Evolutionary conservation across 2,329 filamentous ascomycete species (phyloP), one percentile per base, ranked within the genome.

Genomic region (Fusarium brachygibbosum): DNA sequence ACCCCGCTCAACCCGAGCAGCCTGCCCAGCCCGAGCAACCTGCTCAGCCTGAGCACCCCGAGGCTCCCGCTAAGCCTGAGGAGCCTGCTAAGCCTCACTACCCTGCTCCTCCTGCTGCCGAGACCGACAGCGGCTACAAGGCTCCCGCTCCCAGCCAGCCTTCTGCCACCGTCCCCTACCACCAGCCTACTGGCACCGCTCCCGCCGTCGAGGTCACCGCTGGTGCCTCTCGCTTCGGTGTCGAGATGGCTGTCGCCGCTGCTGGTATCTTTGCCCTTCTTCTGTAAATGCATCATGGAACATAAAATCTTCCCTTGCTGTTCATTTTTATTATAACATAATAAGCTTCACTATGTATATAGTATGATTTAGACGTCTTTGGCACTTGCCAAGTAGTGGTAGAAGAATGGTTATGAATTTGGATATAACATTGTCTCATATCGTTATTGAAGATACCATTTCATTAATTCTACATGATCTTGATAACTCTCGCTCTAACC

Each of bases 251-350:
- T 46, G 76, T 74, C 50, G 76, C 72, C 44, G 76, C 76, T 21
- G 77, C 72, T 32, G 79, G 75, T 73, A 59, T 79, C 46, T 74
- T 74, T 46, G 78, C 73, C 37, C 53, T 80, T 67, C 71, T 79
- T 52, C 69, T 81, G 66, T 80, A 79, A 77, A 74, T 63, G 65
- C 49, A 50, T 63, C 45, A 59, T 40, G 69, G 63, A 63, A 62
- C 56, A 54, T 57, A 38, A 65, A 59, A 53, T 23, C 58, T 71
- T 68, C 62, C 41, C 73, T 67, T 54, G 62, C 60, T 69, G 54
- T 68, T 66, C 14, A 41, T 59, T 68, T 71, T 63, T 64, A 69
- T 69, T 60, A 61, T 56, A 61, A 70, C 66, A 71, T 76, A 72
- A 73, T 74, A 66, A 59, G 70, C 63, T 75, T 75, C 72, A 68